Evolutionary conservation across 1,284 basidiomycete genomes (phyloP).

Genomic region (Leccinum griseonigrum): DNA sequence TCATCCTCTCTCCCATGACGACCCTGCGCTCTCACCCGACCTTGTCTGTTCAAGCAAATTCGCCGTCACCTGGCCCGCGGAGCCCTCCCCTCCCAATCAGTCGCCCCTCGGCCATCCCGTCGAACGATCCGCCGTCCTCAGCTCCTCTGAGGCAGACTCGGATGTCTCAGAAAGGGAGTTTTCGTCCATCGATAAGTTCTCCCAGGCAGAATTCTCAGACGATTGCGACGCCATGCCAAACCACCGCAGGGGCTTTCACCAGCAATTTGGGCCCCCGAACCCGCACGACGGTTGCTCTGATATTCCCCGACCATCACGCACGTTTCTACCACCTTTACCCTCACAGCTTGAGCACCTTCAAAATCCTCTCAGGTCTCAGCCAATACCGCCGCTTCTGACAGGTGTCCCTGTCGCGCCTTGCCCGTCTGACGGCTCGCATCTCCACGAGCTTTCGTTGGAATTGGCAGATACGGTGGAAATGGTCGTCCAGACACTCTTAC

Average conservation of each 20-base stretch:
- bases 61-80: slow-evolving; percentile 48
- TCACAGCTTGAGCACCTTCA: slow-evolving; percentile 65
- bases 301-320: slow-evolving; percentile 58
- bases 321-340: slow-evolving; percentile 69
- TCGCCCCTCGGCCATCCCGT: slow-evolving; percentile 28
- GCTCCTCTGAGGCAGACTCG: slow-evolving; percentile 51
- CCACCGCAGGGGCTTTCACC: slow-evolving; percentile 25
- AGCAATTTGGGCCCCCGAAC: slow-evolving; percentile 21
- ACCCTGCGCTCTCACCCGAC: slow-evolving; percentile 39
- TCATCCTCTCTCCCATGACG: slow-evolving; percentile 27
- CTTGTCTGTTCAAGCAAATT: slow-evolving; percentile 46
- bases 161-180: slow-evolving; percentile 45
- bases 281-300: slow-evolving; percentile 28
- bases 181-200: slow-evolving; percentile 29
- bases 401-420: slow-evolving; percentile 2
- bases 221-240: slow-evolving; percentile 30
- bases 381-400: slow-evolving; percentile 3
- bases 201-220: slow-evolving; percentile 34
- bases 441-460: slow-evolving; percentile 72
- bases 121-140: slow-evolving; percentile 39
- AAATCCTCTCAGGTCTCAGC: slow-evolving; percentile 52
- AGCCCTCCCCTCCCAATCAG: slow-evolving; percentile 36
- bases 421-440: slow-evolving; percentile 38
- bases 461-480: slow-evolving; percentile 86
- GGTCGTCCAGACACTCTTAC: slow-evolving; percentile 85